phyloP scores from a whole-genome alignment of 2,329 filamentous ascomycete species.

The Ophiosphaerella narmari region DNA sequence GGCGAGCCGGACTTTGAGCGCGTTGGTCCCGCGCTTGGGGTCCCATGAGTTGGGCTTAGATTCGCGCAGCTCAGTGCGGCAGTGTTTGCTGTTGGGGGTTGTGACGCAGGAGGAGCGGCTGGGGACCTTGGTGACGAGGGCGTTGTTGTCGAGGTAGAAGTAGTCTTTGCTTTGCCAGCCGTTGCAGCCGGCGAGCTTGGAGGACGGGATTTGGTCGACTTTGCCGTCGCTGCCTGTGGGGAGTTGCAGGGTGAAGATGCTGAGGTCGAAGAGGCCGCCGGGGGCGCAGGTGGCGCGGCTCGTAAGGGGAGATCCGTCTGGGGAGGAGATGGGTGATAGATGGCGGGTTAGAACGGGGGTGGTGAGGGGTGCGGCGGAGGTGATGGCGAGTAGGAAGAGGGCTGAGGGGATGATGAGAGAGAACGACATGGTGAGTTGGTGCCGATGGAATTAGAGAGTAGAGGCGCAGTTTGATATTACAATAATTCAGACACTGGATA shows the following conservation, averaged over 20 bases:
- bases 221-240: constrained; percentile 40
- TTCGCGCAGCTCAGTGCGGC: constrained; percentile 52
- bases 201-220: constrained; percentile 35
- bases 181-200: constrained; percentile 42
- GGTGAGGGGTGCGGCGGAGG: constrained; percentile 8
- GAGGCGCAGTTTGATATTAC: too few species aligned
- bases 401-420: constrained; percentile 9
- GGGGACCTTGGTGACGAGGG: constrained; percentile 49
- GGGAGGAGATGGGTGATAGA: constrained; percentile 5
- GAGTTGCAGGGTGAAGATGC: constrained; percentile 45
- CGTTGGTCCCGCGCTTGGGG: constrained; percentile 40
- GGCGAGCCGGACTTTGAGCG: constrained; percentile 37
- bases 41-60: constrained; percentile 36
- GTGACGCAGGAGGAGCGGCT: constrained; percentile 47
- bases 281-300: constrained; percentile 16
- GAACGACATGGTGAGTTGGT: background rate
- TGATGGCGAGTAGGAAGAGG: constrained; percentile 7
- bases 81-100: constrained; percentile 49
- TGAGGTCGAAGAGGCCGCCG: constrained; percentile 25
- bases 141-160: constrained; percentile 39
- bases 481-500: too few species aligned
- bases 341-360: constrained; percentile 6
- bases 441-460: too few species aligned
- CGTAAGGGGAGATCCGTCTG: background rate
- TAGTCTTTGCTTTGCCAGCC: constrained; percentile 44